Percentiles rank a stretch among this genome's conserved stretches.
These are phyloP conservation scores for Trametes pubescens DNA, from an alignment of 1,284 basidiomycete genomes.

Conservation along the genomic window DNA sequence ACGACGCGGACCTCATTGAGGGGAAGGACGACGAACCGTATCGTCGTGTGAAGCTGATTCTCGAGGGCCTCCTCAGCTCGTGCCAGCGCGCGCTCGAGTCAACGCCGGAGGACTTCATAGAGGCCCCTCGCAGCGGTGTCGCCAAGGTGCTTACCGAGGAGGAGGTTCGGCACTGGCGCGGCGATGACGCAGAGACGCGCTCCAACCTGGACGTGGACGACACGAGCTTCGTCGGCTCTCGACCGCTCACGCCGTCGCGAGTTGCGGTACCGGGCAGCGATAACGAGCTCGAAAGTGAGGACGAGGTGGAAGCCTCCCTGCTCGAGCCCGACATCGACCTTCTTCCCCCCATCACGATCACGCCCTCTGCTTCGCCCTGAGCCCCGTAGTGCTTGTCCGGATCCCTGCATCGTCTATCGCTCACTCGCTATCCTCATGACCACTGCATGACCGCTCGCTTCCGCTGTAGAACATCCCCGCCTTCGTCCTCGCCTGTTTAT, in stretches of 20 bases:
- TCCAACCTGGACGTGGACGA: constrained; percentile 37
- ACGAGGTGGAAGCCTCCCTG: constrained; percentile 37
- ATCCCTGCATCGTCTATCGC: constrained; percentile 19
- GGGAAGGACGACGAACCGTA: constrained; percentile 59
- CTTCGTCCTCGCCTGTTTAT: constrained; percentile 5
- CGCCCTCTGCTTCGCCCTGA: constrained; percentile 44
- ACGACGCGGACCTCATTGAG: constrained; percentile 44
- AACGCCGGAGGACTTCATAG: constrained; percentile 59
- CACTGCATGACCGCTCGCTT: constrained; percentile 2
- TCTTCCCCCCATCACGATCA: constrained; percentile 52
- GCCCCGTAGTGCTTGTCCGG: constrained; percentile 18
- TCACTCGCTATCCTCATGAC: constrained; percentile 9
- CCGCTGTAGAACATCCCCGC: constrained; percentile 24
- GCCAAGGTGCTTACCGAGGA: constrained; percentile 78
- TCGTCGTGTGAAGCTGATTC: constrained; percentile 61
- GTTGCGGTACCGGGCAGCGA: constrained; percentile 46
- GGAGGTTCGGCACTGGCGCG: constrained; percentile 69
- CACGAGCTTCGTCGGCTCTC: constrained; percentile 33
- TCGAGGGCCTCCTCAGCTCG: constrained; percentile 70
- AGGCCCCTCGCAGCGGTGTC: constrained; percentile 47
- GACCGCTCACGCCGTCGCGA: constrained; percentile 44
- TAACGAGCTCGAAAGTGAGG: constrained; percentile 37
- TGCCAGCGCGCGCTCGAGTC: constrained; percentile 69
- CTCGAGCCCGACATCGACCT: constrained; percentile 30
- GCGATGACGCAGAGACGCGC: constrained; percentile 40